Percentiles rank a stretch among this genome's conserved stretches.
Conservation (phyloP, 108 stramenopile species). For the Aurantiochytrium sp. region DNA sequence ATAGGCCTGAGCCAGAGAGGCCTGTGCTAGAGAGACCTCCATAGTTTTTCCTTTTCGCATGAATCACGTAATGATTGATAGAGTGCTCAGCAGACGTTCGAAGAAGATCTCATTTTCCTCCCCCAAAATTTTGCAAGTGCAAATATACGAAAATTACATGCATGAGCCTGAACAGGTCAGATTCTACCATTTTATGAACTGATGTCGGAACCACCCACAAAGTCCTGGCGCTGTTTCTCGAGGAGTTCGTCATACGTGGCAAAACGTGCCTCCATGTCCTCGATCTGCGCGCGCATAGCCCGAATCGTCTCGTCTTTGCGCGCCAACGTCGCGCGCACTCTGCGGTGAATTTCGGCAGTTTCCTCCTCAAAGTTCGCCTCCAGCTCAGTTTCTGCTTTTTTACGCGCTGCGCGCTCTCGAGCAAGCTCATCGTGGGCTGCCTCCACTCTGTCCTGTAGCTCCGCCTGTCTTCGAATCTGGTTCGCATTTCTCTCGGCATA, state of each 20-base stretch:
- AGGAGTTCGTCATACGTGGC: not conserved
- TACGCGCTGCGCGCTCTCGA: not conserved
- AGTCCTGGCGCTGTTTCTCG: not conserved
- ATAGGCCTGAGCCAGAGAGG: no score
- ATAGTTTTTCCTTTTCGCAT: no score
- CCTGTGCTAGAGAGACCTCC: no score
- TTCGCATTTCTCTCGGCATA: not conserved
- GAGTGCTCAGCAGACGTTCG: no score
- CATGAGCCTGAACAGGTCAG: no score
- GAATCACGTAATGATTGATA: no score
- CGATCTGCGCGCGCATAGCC: not conserved
- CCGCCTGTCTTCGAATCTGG: not conserved
- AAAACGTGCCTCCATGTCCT: not conserved
- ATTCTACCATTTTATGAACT: no score
- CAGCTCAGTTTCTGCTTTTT: not conserved
- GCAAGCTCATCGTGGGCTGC: not conserved
- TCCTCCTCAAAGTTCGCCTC: not conserved
- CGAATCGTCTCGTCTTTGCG: constrained; percentile 14
- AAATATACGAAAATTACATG: no score
- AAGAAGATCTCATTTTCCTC: no score
- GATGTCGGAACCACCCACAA: not conserved
- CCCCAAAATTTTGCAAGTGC: no score
- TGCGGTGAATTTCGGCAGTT: not conserved
- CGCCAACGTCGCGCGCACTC: not conserved
- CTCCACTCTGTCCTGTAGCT: not conserved